Evolutionary conservation across 148 eudicot species (phyloP).

Genomic region (Pharnaceum exiguum): DNA sequence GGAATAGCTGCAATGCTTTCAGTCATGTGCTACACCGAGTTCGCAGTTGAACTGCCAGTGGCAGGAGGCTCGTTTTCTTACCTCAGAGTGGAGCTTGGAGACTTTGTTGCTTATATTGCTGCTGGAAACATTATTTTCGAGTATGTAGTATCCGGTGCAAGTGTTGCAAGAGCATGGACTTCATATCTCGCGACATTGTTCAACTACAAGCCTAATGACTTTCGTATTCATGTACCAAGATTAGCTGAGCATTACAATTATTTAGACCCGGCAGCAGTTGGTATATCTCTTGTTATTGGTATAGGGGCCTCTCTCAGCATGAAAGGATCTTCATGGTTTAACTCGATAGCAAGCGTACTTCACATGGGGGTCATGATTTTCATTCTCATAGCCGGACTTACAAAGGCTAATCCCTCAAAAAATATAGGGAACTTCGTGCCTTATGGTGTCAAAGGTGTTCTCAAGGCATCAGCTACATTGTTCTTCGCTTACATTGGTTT

Average conservation of each 20-base stretch:
- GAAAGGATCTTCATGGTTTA: slow-evolving; percentile 40
- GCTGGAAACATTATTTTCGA: slow-evolving; percentile 59
- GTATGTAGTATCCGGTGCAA: slow-evolving; percentile 53
- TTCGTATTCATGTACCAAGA: slow-evolving; percentile 27
- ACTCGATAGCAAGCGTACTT: slow-evolving; percentile 33
- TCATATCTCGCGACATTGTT: slow-evolving; percentile 67
- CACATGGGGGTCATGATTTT: slow-evolving; percentile 34
- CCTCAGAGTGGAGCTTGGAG: slow-evolving; percentile 48
- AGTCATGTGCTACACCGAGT: slow-evolving; percentile 50
- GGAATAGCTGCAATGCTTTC: slow-evolving; percentile 44
- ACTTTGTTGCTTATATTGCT: slow-evolving; percentile 44
- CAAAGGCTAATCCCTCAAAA: slow-evolving; percentile 28
- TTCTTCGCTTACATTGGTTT: slow-evolving; percentile 62
- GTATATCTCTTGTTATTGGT: slow-evolving; percentile 22
- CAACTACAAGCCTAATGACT: slow-evolving; percentile 30
- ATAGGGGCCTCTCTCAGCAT: slow-evolving; percentile 34
- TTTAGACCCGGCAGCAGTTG: slow-evolving; percentile 50
- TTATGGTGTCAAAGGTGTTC: slow-evolving; percentile 25
- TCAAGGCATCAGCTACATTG: slow-evolving; percentile 41
- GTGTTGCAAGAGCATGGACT: slow-evolving; percentile 71
- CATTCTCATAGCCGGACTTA: slow-evolving; percentile 35
- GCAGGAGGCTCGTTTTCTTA: slow-evolving; percentile 61
- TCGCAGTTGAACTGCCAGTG: slow-evolving; percentile 52
- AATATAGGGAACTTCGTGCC: slow-evolving; percentile 29
- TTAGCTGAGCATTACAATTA: slow-evolving; percentile 29